Evolutionary conservation across 202 grass and related monocot genomes (phyloP).

Genomic region (Eragrostis tef): DNA sequence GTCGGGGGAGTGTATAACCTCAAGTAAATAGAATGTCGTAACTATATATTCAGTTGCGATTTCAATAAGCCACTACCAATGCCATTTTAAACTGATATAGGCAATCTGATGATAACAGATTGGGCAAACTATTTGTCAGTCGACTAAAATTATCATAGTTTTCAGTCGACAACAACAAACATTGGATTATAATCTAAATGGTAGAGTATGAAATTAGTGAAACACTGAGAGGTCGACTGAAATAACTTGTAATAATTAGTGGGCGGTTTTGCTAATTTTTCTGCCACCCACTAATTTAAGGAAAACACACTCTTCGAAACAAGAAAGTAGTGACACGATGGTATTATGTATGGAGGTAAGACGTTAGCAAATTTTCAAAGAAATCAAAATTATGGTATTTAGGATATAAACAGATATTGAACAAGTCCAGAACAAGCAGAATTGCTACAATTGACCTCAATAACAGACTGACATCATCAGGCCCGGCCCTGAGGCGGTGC

Average conservation of each 20-base stretch:
- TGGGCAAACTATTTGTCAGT: not conserved
- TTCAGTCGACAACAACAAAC: not conserved
- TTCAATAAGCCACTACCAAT: not conserved
- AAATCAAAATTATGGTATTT: too few species aligned
- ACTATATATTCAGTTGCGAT: not conserved
- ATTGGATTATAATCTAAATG: not conserved
- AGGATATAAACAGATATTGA: too few species aligned
- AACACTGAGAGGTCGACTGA: not conserved
- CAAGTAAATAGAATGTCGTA: not conserved
- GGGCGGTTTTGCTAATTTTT: too few species aligned
- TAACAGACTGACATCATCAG: too few species aligned
- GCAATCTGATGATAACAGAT: not conserved
- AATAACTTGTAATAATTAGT: not conserved
- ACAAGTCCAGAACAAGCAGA: too few species aligned
- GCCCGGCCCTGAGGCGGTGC: too few species aligned
- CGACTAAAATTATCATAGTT: not conserved
- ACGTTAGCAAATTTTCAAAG: too few species aligned
- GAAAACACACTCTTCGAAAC: too few species aligned
- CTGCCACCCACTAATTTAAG: too few species aligned
- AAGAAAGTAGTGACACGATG: too few species aligned
- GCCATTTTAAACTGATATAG: not conserved
- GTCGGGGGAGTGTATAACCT: not conserved
- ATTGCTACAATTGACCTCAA: too few species aligned
- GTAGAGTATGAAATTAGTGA: not conserved
- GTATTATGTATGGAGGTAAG: too few species aligned